Conservation (phyloP, 176 grass and related monocot species). For the Oryza longistaminata region DNA sequence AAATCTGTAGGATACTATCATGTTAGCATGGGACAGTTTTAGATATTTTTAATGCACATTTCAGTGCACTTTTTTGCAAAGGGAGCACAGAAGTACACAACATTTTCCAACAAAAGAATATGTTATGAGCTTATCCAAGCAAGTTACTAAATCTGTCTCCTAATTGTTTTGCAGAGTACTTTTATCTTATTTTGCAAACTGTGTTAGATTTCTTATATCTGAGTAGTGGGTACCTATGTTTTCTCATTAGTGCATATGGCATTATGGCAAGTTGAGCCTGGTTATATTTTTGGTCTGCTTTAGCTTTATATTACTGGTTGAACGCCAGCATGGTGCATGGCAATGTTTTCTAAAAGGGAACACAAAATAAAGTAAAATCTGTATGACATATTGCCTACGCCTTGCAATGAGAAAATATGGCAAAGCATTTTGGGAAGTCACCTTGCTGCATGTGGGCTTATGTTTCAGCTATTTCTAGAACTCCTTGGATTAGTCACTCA, state of each 20-base stretch:
- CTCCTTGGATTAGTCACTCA: slow-evolving; percentile 24
- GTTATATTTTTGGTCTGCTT: slow-evolving; percentile 20
- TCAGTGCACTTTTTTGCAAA: not conserved
- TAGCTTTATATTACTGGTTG: not conserved
- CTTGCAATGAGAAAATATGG: not conserved
- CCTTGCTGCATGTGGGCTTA: slow-evolving; percentile 5
- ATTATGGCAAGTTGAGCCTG: slow-evolving; percentile 12
- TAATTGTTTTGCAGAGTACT: slow-evolving; percentile 1
- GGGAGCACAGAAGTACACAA: not conserved
- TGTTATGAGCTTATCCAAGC: not conserved
- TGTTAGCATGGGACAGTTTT: not conserved
- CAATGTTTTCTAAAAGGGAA: slow-evolving; percentile 7
- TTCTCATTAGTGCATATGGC: slow-evolving; percentile 7
- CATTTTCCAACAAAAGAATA: not conserved
- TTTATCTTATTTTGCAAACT: slow-evolving; percentile 27
- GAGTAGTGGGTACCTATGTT: not conserved
- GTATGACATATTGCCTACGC: not conserved
- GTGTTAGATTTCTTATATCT: slow-evolving; percentile 10
- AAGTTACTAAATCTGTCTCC: slow-evolving; percentile 15
- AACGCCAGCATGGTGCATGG: not conserved
- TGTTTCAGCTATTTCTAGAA: slow-evolving; percentile 11
- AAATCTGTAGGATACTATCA: not conserved
- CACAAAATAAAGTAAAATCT: slow-evolving; percentile 20
- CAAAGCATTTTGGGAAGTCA: not conserved
- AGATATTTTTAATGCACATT: not conserved